Evolutionary conservation across 441 rosid genomes (phyloP).

Genomic region (California macrophylla): DNA sequence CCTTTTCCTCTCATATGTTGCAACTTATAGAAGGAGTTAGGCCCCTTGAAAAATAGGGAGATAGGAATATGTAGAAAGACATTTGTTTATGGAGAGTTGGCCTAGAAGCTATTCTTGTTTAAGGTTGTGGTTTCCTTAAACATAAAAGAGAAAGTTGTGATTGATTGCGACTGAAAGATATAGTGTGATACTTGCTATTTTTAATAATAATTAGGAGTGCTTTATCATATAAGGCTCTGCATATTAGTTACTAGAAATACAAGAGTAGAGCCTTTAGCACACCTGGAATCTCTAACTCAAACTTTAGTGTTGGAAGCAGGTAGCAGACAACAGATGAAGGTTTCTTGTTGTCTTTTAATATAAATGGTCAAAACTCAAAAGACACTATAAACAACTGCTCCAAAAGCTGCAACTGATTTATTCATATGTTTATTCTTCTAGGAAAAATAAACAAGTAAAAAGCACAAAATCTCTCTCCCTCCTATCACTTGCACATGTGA

Average conservation of each 20-base stretch:
- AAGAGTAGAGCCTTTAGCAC: slow-evolving; percentile 17
- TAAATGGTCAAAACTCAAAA: background rate
- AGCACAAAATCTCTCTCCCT: background rate
- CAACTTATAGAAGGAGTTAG: background rate
- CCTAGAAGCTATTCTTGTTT: slow-evolving; percentile 5
- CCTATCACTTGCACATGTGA: background rate
- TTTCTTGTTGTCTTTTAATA: background rate
- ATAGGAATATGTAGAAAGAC: background rate
- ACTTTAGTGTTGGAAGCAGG: background rate
- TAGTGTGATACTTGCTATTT: background rate
- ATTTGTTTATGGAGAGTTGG: background rate
- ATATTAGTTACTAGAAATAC: background rate
- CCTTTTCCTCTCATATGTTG: background rate
- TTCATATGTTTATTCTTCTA: background rate
- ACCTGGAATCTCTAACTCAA: slow-evolving; percentile 11
- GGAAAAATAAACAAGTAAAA: background rate
- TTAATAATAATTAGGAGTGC: background rate
- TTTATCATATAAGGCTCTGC: background rate
- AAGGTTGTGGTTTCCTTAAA: slow-evolving; percentile 21
- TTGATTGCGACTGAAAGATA: background rate
- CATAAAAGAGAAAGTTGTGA: slow-evolving; percentile 14
- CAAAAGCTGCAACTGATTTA: background rate
- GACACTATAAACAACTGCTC: background rate
- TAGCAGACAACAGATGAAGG: background rate
- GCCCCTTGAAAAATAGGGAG: background rate